These are phyloP conservation scores for Bertia moriformis DNA, from an alignment of 2,329 filamentous ascomycete species.

Conservation along the genomic window DNA sequence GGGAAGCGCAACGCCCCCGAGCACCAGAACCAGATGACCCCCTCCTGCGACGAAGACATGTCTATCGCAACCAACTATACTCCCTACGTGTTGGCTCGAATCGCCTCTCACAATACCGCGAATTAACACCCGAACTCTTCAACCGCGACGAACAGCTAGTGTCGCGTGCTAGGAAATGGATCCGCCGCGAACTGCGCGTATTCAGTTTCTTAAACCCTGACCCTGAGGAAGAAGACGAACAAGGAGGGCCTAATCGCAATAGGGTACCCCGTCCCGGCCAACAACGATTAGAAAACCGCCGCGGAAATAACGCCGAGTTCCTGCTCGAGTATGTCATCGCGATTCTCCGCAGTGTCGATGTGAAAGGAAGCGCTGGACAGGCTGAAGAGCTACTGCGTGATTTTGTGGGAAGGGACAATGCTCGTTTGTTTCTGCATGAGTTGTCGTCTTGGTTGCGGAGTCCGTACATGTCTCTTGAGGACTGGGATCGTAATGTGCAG, in stretches of 20 bases:
- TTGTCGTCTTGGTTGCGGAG: conserved; percentile 44
- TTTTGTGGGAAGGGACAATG: conserved; percentile 39
- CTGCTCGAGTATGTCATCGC: conserved; percentile 46
- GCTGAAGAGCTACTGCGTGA: conserved; percentile 43
- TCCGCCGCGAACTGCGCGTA: conserved; percentile 43
- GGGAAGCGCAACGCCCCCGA: neutral
- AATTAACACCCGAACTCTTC: conserved; percentile 34
- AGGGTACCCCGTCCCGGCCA: conserved; percentile 4
- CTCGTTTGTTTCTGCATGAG: conserved; percentile 46
- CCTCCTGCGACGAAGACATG: conserved; percentile 30
- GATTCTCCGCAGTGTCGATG: conserved; percentile 41
- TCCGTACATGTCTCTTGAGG: conserved; percentile 34
- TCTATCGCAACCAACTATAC: conserved; percentile 39
- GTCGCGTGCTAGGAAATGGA: conserved; percentile 41
- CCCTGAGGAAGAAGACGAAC: conserved; percentile 6
- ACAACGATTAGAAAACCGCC: conserved; percentile 14
- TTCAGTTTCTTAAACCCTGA: conserved; percentile 33
- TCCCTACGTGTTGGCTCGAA: conserved; percentile 47
- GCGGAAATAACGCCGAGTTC: conserved; percentile 40
- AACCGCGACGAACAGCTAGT: conserved; percentile 32
- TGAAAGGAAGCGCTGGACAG: conserved; percentile 41
- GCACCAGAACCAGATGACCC: conserved; percentile 16
- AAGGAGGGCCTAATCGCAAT: conserved; percentile 3
- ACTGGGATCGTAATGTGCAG: conserved; percentile 47
- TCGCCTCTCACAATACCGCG: conserved; percentile 36